A percentile compares a stretch with the other conserved stretches of the same genome.
Evolutionary conservation across 257 asterid species (phyloP).

Genomic region (Penstemon eatonii): DNA sequence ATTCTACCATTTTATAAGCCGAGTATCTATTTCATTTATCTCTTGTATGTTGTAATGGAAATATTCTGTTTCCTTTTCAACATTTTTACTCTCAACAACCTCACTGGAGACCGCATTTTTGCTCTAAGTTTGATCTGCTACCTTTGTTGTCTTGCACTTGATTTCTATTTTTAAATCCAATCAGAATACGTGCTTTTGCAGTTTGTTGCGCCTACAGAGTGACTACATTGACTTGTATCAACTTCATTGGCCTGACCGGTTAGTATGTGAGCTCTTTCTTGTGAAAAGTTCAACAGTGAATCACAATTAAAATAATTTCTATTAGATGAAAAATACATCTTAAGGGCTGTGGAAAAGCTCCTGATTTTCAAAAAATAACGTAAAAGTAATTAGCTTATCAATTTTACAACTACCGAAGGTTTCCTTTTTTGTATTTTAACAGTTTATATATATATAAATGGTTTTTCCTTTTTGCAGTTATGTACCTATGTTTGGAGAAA

Average conservation of each 20-base stretch:
- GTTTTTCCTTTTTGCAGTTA: conserved; percentile 42
- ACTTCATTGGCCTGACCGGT: conserved; percentile 99
- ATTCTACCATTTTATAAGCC: not conserved
- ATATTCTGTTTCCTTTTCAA: conserved; percentile 5
- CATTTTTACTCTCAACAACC: conserved; percentile 1
- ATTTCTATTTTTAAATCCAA: conserved; percentile 19
- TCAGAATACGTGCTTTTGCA: conserved; percentile 35
- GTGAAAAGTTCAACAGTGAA: conserved; percentile 3
- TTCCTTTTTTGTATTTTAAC: conserved; percentile 11
- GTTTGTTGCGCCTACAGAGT: conserved; percentile 67
- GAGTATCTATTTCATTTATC: conserved; percentile 21
- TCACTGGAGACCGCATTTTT: conserved; percentile 2
- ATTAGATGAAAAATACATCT: not conserved
- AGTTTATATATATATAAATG: not conserved
- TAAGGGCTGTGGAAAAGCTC: conserved; percentile 15
- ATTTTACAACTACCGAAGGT: conserved; percentile 13
- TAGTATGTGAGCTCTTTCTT: conserved; percentile 43
- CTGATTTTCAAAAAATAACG: conserved; percentile 1
- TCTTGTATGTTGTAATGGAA: conserved; percentile 2
- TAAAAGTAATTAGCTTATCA: not conserved
- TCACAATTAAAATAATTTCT: not conserved
- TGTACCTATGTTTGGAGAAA: conserved; percentile 84
- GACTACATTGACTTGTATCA: conserved; percentile 93
- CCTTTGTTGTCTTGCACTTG: conserved; percentile 17
- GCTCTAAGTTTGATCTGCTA: conserved; percentile 7